Conservation (phyloP, 306 rosid genomes). For the Medicago truncatula region MtrunA17r5.0-ANR NC_053049.1:46215001-46215500, state of each 20-base stretch:
- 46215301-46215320: no score
- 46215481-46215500: constrained; percentile 81
- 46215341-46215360: constrained; percentile 30
- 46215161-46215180: constrained; percentile 37
- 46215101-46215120: constrained; percentile 29
- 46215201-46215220: constrained; percentile 33
- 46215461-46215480: constrained; percentile 94
- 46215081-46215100: constrained; percentile 57
- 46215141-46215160: constrained; percentile 24
- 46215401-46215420: constrained; percentile 26
- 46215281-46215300: no score
- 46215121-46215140: constrained; percentile 30
- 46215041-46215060: constrained; percentile 92
- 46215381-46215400: constrained; percentile 26
- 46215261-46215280: no score
- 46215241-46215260: no score
- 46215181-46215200: neutral
- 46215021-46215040: constrained; percentile 63
- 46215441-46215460: constrained; percentile 50
- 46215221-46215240: neutral
- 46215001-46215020: constrained; percentile 42
- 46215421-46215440: constrained; percentile 37
- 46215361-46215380: constrained; percentile 18
- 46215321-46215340: constrained; percentile 6
- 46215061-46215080: constrained; percentile 80